phyloP scores from a whole-genome alignment of 352 stramenopile species.

The Paralagenidium karlingii region DNA sequence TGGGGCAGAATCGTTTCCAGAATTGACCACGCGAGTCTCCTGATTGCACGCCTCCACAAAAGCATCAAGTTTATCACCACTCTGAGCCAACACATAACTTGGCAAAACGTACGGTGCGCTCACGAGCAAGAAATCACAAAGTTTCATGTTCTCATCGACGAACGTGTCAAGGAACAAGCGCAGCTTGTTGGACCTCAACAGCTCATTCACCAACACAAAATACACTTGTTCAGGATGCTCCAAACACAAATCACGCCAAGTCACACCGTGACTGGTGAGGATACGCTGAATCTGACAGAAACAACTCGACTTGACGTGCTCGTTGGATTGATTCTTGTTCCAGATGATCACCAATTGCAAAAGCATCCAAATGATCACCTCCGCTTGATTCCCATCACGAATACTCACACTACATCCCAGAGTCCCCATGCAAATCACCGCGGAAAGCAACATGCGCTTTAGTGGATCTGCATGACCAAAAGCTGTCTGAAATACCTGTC shows the following conservation, averaged over 20 bases:
- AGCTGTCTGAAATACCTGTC: not conserved
- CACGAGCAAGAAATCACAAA: conserved; percentile 20
- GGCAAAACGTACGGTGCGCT: conserved; percentile 45
- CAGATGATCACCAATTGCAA: conserved; percentile 34
- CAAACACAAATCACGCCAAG: conserved; percentile 38
- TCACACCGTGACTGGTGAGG: conserved; percentile 19
- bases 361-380: conserved; percentile 35
- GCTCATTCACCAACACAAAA: conserved; percentile 34
- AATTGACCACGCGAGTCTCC: conserved; percentile 1
- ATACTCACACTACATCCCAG: conserved; percentile 27
- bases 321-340: conserved; percentile 21
- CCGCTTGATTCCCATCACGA: conserved; percentile 12
- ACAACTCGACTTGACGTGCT: not conserved
- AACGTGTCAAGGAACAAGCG: conserved; percentile 43
- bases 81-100: conserved; percentile 45
- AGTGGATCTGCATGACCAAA: not conserved
- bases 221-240: conserved; percentile 44
- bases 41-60: conserved; percentile 24
- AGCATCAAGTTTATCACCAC: conserved; percentile 28
- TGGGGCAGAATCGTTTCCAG: conserved; percentile 4
- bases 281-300: conserved; percentile 42
- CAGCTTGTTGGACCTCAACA: conserved; percentile 23
- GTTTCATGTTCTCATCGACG: conserved; percentile 24
- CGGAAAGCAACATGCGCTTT: conserved; percentile 6
- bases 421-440: conserved; percentile 16